phyloP scores from a whole-genome alignment of 148 eudicot species.

The Euryodendron excelsum region DNA sequence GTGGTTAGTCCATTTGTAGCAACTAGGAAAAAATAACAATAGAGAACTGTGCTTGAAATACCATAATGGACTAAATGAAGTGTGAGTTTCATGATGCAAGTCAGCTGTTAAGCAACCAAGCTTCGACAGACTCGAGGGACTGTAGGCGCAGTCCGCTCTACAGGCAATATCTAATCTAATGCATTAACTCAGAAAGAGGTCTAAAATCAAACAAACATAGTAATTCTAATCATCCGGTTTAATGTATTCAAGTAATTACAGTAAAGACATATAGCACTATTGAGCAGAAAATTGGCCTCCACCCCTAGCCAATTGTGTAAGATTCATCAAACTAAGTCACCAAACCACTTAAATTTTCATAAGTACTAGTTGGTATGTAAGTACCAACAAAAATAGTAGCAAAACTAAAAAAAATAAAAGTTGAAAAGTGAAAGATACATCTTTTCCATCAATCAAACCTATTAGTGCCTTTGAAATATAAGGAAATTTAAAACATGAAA shows the following conservation, averaged over 20 bases:
- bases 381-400: not conserved
- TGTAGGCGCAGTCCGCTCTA: not conserved
- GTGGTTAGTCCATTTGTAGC: not conserved
- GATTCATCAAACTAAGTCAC: not conserved
- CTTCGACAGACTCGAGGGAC: not conserved
- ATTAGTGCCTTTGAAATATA: not conserved
- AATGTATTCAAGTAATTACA: not conserved
- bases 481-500: not conserved
- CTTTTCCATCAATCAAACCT: not conserved
- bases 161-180: constrained; percentile 7
- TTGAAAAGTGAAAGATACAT: not conserved
- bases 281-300: not conserved
- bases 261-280: not conserved
- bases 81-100: not conserved
- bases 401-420: not conserved
- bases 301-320: not conserved
- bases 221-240: not conserved
- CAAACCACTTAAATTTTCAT: not conserved
- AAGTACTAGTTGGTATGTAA: not conserved
- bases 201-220: not conserved
- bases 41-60: not conserved
- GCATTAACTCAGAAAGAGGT: not conserved
- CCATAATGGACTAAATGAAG: not conserved
- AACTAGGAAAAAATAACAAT: not conserved
- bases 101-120: not conserved